Percentiles rank a stretch among this genome's conserved stretches.
Evolutionary conservation across 805 yeast genomes (phyloP).

Genomic region (Torulaspora indica): DNA sequence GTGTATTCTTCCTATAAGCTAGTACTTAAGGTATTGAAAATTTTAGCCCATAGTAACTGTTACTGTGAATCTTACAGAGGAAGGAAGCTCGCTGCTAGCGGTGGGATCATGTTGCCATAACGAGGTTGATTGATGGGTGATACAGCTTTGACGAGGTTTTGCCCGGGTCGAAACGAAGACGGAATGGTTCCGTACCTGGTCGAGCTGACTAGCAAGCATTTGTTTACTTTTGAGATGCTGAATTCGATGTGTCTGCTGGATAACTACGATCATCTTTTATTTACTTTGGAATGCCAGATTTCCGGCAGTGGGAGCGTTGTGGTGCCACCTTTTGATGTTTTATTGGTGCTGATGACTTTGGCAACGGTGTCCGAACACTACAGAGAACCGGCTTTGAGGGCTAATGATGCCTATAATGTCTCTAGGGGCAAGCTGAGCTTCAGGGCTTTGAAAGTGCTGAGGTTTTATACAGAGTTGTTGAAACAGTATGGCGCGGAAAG

Average conservation of each 20-base stretch:
- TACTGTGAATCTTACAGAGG: background rate
- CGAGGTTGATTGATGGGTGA: background rate
- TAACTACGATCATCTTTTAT: conserved; percentile 38
- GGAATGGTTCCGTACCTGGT: conserved; percentile 27
- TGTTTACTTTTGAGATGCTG: conserved; percentile 27
- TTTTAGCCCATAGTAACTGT: background rate
- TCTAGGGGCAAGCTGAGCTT: conserved; percentile 32
- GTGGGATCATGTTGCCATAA: background rate
- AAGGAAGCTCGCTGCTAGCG: background rate
- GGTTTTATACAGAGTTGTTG: conserved; percentile 19
- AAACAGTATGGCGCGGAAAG: conserved; percentile 17
- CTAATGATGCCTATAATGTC: conserved; percentile 27
- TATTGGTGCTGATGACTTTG: conserved; percentile 38
- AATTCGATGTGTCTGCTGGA: conserved; percentile 32
- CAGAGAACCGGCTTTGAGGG: conserved; percentile 24
- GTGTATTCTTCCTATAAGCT: background rate
- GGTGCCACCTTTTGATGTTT: conserved; percentile 36
- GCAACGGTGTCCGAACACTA: conserved; percentile 35
- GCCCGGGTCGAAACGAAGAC: background rate
- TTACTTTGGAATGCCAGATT: conserved; percentile 34
- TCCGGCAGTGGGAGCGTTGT: conserved; percentile 6
- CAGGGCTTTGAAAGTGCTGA: conserved; percentile 36
- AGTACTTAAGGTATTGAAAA: background rate
- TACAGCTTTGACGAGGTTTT: background rate
- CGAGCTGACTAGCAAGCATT: conserved; percentile 20